phyloP scores from a whole-genome alignment of 257 asterid species.

The Thymus mandschuricus region DNA sequence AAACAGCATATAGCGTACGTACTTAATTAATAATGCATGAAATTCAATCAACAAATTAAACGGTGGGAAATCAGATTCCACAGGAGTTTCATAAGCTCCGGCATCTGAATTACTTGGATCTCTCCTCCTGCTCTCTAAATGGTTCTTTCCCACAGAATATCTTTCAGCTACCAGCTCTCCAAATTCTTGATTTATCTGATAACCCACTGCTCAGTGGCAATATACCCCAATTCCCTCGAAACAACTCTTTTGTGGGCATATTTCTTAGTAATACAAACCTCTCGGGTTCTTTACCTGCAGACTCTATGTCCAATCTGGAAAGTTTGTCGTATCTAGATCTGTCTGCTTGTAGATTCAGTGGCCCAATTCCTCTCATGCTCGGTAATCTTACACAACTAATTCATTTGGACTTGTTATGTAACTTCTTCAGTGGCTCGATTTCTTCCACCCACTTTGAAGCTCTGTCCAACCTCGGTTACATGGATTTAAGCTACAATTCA shows the following conservation, averaged over 20 bases:
- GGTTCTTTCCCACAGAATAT: conserved; percentile 4
- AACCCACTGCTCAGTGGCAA: conserved; percentile 33
- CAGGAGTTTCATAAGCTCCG: background rate
- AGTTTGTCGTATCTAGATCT: conserved; percentile 36
- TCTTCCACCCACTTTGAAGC: conserved; percentile 23
- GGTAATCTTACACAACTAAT: background rate
- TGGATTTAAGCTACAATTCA: background rate
- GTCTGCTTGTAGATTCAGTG: conserved; percentile 32
- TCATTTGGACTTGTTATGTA: background rate
- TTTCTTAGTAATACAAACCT: conserved; percentile 32
- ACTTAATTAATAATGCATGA: no score
- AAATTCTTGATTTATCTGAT: conserved; percentile 23
- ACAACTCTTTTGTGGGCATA: conserved; percentile 29
- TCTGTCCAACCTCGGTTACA: background rate
- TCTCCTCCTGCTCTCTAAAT: background rate
- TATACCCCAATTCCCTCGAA: conserved; percentile 26
- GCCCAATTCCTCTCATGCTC: background rate
- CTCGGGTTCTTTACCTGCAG: conserved; percentile 37
- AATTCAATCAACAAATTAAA: no score
- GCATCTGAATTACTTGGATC: background rate
- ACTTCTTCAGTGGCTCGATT: conserved; percentile 5
- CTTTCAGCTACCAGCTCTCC: conserved; percentile 37
- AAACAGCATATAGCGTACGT: no score
- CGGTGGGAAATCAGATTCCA: no score
- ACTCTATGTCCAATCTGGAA: conserved; percentile 36